Base-by-base conservation (phyloP, 345 rosid species). In the Moricandia arvensis region DNA sequence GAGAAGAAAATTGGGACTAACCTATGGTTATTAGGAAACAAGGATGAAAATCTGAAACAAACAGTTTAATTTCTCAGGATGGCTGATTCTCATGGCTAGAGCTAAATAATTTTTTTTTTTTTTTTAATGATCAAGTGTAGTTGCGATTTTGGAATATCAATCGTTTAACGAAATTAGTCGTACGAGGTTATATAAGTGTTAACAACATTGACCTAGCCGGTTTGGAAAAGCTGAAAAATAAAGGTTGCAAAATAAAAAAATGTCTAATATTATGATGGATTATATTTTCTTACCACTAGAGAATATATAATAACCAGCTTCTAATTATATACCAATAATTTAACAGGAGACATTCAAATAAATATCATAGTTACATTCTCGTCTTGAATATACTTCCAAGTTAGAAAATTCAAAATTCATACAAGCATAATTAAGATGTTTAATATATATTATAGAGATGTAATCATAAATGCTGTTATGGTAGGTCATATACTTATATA, bases 401-500 rank as follows among this genome's bases (percentile, higher is more conserved):
- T 9, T 38, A 43, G 31, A 29, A 55, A 59, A 45, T 1, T 29
- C 57, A 38, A 7, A 16, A 18, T 43, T 27, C 41, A 73, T 24
- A 34, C 5, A 9, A 64, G 16, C 17, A 7, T 1, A 15, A 74
- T 24, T 66, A 43, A 17, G 30, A 66, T 9, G 12, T 9, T 37
- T 58, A 35, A 9, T 24, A 74, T 21, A 51, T 8, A 17, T 35
- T 12, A 63, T 41, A 29, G 17, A 54, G 13, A 73, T 53, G 10
- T 64, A 30, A 74, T 66, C 70, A 33, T 74, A 7, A 4, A 16
- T 18, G 38, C 35, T 57, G 17, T 74, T 27, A 10, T 66, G 49
- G 72, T 66, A 74, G 72, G 78, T 58, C 66, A 57, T 35, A 30
- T 73, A 27, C 8, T 51, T 27, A 15, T 53, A 15, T 53, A 41